Percentiles rank a stretch among this genome's conserved stretches.
These are phyloP conservation scores for Combretum micranthum DNA, from an alignment of 345 rosid species.

Conservation along the genomic window DNA sequence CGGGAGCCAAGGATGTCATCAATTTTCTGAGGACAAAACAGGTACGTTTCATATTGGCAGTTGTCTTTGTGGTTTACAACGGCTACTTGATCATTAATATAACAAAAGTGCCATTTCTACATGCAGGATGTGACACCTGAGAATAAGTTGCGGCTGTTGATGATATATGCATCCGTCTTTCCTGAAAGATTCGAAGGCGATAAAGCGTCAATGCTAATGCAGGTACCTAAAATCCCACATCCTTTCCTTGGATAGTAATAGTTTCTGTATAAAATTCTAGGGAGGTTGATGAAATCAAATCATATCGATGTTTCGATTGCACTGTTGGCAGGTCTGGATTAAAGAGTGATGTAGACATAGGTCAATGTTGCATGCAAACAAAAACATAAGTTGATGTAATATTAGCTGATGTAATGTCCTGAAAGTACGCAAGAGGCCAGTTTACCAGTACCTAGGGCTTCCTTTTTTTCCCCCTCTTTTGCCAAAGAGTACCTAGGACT, in stretches of 20 bases:
- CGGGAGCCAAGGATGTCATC: conserved; percentile 87
- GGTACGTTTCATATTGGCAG: conserved; percentile 24
- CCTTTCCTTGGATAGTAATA: neutral
- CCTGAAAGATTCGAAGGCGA: conserved; percentile 97
- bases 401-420: too few species aligned
- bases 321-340: too few species aligned
- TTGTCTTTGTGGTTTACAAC: conserved; percentile 1
- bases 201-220: conserved; percentile 80
- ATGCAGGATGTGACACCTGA: conserved; percentile 66
- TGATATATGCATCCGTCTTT: conserved; percentile 74
- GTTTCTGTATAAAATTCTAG: neutral
- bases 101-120: neutral
- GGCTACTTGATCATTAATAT: neutral
- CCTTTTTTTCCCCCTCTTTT: too few species aligned
- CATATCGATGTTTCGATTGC: too few species aligned
- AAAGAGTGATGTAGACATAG: too few species aligned
- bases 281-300: too few species aligned
- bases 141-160: conserved; percentile 82
- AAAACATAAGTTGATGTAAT: too few species aligned
- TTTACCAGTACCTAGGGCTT: too few species aligned
- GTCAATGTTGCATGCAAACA: too few species aligned
- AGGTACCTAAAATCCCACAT: conserved; percentile 37
- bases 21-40: conserved; percentile 59
- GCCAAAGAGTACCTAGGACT: too few species aligned
- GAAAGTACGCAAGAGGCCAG: too few species aligned